Percentiles rank a stretch among this genome's conserved stretches.
Conservation (phyloP, 2,329 filamentous ascomycete genomes). For the Xenosphaeropsis pyriputrescens region DNA sequence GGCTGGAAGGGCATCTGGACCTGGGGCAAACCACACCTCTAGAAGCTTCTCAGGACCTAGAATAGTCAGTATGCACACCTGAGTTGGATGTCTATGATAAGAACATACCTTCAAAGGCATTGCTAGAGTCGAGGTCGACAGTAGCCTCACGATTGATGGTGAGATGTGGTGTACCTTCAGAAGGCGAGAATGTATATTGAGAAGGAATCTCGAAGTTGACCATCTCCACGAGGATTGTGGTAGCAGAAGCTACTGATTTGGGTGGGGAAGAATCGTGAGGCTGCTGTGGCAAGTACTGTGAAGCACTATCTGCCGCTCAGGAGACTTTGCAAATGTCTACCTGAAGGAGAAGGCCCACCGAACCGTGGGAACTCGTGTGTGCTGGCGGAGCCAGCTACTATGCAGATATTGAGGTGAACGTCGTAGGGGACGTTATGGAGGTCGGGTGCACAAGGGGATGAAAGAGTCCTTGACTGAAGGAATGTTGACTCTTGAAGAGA, state of each 20-base stretch:
- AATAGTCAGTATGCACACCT: constrained; percentile 11
- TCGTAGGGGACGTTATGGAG: constrained; percentile 75
- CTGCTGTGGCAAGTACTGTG: constrained; percentile 38
- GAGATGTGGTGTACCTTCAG: constrained; percentile 72
- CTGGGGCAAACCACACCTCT: constrained; percentile 94
- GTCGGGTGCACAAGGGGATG: constrained; percentile 69
- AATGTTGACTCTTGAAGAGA: constrained; percentile 63
- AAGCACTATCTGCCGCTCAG: constrained; percentile 97
- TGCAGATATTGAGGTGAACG: constrained; percentile 33
- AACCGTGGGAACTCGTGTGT: constrained; percentile 43
- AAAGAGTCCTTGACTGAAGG: constrained; percentile 69
- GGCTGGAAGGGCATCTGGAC: constrained; percentile 55
- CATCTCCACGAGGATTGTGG: constrained; percentile 46
- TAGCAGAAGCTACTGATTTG: not conserved
- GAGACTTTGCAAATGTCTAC: constrained; percentile 87
- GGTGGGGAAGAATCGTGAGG: not conserved
- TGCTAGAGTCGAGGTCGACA: constrained; percentile 82
- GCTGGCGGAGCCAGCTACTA: constrained; percentile 87
- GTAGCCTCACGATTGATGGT: constrained; percentile 96
- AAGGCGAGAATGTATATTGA: constrained; percentile 71
- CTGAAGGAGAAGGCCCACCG: constrained; percentile 97
- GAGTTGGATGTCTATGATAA: not conserved
- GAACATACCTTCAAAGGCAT: constrained; percentile 79
- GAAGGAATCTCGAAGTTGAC: constrained; percentile 67
- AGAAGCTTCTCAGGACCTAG: constrained; percentile 88